Evolutionary conservation across 108 stramenopile genomes (phyloP).

Genomic region (Poteriospumella lacustris): DNA sequence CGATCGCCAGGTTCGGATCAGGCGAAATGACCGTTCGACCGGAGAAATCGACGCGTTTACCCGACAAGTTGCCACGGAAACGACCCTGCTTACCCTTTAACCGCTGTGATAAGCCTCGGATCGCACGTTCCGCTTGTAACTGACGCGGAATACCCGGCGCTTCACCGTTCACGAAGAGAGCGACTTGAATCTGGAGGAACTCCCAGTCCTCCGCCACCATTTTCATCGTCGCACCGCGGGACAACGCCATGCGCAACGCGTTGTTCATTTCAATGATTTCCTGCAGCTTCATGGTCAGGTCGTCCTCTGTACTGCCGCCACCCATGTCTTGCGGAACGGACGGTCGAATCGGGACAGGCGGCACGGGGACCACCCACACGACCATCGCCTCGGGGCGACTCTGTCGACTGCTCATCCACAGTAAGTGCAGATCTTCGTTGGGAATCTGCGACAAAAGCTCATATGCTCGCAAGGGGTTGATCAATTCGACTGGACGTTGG

Average conservation of each 20-base stretch:
- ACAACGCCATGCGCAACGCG: slow-evolving; percentile 74
- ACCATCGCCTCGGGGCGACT: slow-evolving; percentile 92
- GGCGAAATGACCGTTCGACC: slow-evolving; percentile 96
- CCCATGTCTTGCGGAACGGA: slow-evolving; percentile 91
- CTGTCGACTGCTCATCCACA: slow-evolving; percentile 80
- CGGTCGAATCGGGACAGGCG: slow-evolving; percentile 98
- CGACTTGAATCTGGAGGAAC: slow-evolving; percentile 86
- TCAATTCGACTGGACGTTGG: neutral
- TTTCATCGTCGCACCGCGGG: slow-evolving; percentile 73
- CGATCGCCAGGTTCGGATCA: slow-evolving; percentile 85
- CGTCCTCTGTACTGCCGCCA: slow-evolving; percentile 89
- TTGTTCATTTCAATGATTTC: slow-evolving; percentile 93
- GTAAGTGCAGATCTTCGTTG: slow-evolving; percentile 85
- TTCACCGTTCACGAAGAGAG: slow-evolving; percentile 92
- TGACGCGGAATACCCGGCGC: slow-evolving; percentile 80
- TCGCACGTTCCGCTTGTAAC: slow-evolving; percentile 72
- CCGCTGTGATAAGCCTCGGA: slow-evolving; percentile 89
- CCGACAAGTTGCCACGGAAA: slow-evolving; percentile 92
- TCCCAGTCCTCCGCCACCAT: slow-evolving; percentile 96
- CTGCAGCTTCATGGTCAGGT: slow-evolving; percentile 93
- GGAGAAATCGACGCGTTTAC: slow-evolving; percentile 96
- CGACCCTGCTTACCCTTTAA: slow-evolving; percentile 64
- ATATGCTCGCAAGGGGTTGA: slow-evolving; percentile 47
- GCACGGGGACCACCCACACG: slow-evolving; percentile 81
- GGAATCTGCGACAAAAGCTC: slow-evolving; percentile 78